phyloP scores from a whole-genome alignment of 2,329 filamentous ascomycete genomes.

The Alternaria postmessia region DNA sequence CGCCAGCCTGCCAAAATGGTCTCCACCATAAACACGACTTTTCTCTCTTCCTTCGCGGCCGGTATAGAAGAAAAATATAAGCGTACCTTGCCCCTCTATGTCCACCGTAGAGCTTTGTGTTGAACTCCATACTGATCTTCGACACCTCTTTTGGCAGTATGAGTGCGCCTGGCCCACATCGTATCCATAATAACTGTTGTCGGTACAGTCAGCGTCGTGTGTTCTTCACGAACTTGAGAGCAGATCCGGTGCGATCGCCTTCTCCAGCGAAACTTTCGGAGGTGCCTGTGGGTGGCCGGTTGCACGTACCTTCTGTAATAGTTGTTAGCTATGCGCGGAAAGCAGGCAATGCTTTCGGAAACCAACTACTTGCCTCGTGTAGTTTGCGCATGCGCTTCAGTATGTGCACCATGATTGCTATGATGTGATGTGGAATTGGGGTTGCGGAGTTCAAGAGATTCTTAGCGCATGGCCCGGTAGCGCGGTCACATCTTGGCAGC shows the following conservation, averaged over 20 bases:
- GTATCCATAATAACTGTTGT: conserved; percentile 73
- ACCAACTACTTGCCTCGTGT: conserved; percentile 66
- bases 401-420: conserved; percentile 62
- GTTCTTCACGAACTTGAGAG: neutral
- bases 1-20: neutral
- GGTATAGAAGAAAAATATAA: neutral
- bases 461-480: conserved; percentile 24
- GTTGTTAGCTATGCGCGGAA: conserved; percentile 31
- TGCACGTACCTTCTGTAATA: conserved; percentile 43
- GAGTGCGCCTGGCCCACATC: conserved; percentile 83
- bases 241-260: neutral
- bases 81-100: conserved; percentile 76
- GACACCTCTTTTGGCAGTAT: conserved; percentile 79
- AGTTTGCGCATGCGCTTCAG: conserved; percentile 77
- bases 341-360: neutral
- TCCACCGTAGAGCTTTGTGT: conserved; percentile 66
- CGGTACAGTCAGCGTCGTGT: conserved; percentile 12
- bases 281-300: conserved; percentile 20
- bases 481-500: conserved; percentile 22
- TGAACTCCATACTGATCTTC: conserved; percentile 78
- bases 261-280: conserved; percentile 22
- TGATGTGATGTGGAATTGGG: conserved; percentile 21
- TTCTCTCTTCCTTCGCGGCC: neutral
- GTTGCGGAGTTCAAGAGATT: conserved; percentile 39
- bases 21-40: neutral